Evolutionary conservation across 2,329 filamentous ascomycete genomes (phyloP).

Genomic region (Phialophora chinensis): DNA sequence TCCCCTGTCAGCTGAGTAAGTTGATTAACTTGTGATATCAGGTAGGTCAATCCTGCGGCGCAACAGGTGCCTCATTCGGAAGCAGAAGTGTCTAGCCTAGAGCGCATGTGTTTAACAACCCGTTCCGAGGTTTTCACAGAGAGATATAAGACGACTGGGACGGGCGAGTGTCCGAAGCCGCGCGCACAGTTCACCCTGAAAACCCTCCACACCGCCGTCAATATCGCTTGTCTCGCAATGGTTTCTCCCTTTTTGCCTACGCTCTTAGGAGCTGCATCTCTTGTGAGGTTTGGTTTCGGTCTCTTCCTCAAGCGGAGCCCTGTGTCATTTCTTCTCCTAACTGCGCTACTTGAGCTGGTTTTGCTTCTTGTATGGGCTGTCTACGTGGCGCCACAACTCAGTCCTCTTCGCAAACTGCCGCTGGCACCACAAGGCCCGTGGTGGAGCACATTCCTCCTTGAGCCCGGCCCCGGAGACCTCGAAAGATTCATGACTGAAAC

Average conservation of each 20-base stretch:
- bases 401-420: slow-evolving; percentile 41
- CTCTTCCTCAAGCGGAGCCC: not conserved
- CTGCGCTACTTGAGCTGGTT: slow-evolving; percentile 10
- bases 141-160: not conserved
- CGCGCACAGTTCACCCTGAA: not conserved
- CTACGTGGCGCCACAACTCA: slow-evolving; percentile 32
- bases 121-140: not conserved
- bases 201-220: not conserved
- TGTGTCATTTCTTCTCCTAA: slow-evolving; percentile 6
- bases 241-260: slow-evolving; percentile 1
- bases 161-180: not conserved
- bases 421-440: slow-evolving; percentile 23
- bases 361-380: slow-evolving; percentile 13
- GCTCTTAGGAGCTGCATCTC: slow-evolving; percentile 13
- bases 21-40: not conserved
- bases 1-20: not conserved
- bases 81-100: not conserved
- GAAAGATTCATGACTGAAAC: slow-evolving; percentile 61
- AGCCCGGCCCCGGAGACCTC: slow-evolving; percentile 20
- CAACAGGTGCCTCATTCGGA: not conserved
- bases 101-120: not conserved
- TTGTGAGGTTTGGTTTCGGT: slow-evolving; percentile 14
- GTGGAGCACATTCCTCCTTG: slow-evolving; percentile 29
- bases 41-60: not conserved
- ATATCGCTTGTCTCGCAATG: not conserved